Evolutionary conservation across 2,329 filamentous ascomycete species (phyloP).

Genomic region (Fusarium brevicatenulatum): DNA sequence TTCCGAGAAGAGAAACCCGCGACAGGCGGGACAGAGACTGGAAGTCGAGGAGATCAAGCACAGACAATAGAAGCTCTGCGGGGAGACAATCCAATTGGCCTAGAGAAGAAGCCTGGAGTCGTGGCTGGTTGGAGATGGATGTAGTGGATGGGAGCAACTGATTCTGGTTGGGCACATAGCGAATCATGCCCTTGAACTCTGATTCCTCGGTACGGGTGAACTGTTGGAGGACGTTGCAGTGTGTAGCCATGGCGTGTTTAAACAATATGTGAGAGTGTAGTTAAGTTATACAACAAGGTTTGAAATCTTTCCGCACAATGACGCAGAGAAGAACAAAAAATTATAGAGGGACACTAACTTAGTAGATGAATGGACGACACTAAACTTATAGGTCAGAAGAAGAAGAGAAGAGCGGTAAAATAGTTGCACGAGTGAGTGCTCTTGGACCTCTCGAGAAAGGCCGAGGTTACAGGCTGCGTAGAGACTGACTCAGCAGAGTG

Average conservation of each 20-base stretch:
- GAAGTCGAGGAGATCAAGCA: conserved; percentile 44
- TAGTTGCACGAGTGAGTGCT: conserved; percentile 18
- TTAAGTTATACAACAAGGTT: neutral
- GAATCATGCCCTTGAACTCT: conserved; percentile 38
- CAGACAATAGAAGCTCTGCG: conserved; percentile 39
- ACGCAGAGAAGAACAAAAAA: conserved; percentile 11
- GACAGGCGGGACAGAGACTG: conserved; percentile 46
- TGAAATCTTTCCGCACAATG: neutral
- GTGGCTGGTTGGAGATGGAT: conserved; percentile 10
- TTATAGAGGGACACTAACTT: conserved; percentile 12
- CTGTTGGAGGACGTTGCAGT: conserved; percentile 16
- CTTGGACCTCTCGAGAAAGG: conserved; percentile 14
- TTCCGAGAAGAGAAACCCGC: conserved; percentile 39
- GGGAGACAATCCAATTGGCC: conserved; percentile 45
- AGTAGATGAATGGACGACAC: conserved; percentile 19
- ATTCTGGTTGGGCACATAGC: conserved; percentile 9
- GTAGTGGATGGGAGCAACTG: conserved; percentile 17
- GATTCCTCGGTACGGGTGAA: conserved; percentile 28
- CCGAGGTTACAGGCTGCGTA: conserved; percentile 30
- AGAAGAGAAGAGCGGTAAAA: conserved; percentile 26
- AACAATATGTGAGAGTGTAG: neutral
- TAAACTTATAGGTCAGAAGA: conserved; percentile 29
- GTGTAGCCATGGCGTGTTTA: conserved; percentile 12
- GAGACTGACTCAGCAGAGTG: conserved; percentile 32
- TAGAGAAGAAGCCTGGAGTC: conserved; percentile 31